phyloP scores from a whole-genome alignment of 352 stramenopile genomes.

The Pythium sp. region DNA sequence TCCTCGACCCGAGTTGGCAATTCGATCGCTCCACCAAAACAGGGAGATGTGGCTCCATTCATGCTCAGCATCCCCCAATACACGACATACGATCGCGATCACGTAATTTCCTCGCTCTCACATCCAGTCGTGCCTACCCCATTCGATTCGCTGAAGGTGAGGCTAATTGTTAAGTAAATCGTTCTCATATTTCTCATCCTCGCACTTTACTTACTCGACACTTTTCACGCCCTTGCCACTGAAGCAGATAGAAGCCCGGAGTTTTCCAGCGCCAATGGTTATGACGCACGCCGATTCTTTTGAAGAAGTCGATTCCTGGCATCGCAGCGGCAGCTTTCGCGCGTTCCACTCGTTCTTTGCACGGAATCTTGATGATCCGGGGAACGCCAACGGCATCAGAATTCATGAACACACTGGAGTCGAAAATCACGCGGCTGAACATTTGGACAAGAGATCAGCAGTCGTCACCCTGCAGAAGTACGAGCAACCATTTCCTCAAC shows the following conservation, averaged over 20 bases:
- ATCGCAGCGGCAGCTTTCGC: slow-evolving; percentile 31
- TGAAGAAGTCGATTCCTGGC: slow-evolving; percentile 23
- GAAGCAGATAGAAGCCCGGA: slow-evolving; percentile 7
- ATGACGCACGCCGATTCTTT: slow-evolving; percentile 18
- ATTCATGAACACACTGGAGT: neutral
- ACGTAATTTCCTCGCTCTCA: neutral
- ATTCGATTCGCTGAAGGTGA: slow-evolving; percentile 7
- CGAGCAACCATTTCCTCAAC: neutral
- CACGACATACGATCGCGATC: neutral
- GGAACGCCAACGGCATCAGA: neutral
- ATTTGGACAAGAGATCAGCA: neutral
- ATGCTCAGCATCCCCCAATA: slow-evolving; percentile 1
- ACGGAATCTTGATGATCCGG: slow-evolving; percentile 12
- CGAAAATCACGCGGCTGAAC: neutral
- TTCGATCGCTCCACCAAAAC: slow-evolving; percentile 1
- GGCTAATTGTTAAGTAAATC: neutral
- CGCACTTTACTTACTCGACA: neutral
- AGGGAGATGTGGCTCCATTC: slow-evolving; percentile 9
- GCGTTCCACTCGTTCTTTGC: slow-evolving; percentile 54
- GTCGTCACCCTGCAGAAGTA: slow-evolving; percentile 8
- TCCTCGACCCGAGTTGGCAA: neutral
- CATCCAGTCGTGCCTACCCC: neutral
- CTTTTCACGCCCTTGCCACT: neutral
- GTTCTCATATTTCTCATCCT: neutral
- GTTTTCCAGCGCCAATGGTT: slow-evolving; percentile 14